A percentile compares a stretch with the other conserved stretches of the same genome.
Evolutionary conservation across 305 asterid genomes (phyloP).

Genomic region (Solanum hybrid): DNA sequence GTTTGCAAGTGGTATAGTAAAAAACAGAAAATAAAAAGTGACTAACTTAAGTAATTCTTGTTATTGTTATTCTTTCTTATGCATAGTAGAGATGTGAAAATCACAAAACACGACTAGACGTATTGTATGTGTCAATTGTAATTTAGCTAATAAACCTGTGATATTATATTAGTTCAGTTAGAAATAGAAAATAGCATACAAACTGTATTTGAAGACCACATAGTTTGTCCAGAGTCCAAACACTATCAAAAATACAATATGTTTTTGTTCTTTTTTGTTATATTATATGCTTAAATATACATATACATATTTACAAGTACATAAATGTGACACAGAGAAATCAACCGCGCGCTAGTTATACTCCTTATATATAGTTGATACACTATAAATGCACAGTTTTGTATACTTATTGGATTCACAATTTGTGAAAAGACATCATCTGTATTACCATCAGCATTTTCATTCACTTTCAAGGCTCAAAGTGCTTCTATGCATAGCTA

Average conservation of each 20-base stretch:
- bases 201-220: neutral
- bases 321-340: neutral
- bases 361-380: neutral
- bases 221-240: neutral
- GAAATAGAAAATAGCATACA: neutral
- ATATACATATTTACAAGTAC: neutral
- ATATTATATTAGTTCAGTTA: neutral
- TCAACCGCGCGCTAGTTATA: neutral
- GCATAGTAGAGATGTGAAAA: neutral
- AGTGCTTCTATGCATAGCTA: conserved; percentile 72
- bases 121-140: neutral
- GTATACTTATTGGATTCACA: conserved; percentile 28
- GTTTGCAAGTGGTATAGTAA: neutral
- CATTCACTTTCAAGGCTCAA: conserved; percentile 64
- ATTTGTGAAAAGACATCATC: conserved; percentile 57
- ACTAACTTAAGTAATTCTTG: neutral
- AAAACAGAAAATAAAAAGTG: neutral
- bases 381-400: neutral
- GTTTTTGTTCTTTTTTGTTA: neutral
- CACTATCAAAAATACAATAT: neutral
- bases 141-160: neutral
- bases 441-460: conserved; percentile 20
- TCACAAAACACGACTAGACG: neutral
- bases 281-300: neutral
- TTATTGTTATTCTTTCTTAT: neutral